These are phyloP conservation scores for Suillus occidentalis DNA, from an alignment of 768 basidiomycete species.

Conservation along the genomic window DNA sequence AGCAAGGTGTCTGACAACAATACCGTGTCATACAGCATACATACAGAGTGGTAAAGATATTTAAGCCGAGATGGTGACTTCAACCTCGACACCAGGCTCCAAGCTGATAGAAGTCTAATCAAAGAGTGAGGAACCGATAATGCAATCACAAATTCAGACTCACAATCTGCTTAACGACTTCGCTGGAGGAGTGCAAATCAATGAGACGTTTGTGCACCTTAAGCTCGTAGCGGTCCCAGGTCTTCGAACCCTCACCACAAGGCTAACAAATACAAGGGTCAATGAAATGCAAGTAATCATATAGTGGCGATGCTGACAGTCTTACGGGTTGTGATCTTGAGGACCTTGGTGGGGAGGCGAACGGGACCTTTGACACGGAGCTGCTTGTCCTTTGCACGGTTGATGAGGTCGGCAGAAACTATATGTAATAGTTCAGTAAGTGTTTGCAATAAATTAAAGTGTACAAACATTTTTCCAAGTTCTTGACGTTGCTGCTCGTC, in stretches of 20 bases:
- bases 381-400: slow-evolving; percentile 99
- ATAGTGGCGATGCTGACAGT: slow-evolving; percentile 58
- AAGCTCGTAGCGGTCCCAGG: slow-evolving; percentile 99
- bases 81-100: slow-evolving; percentile 99
- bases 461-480: slow-evolving; percentile 92
- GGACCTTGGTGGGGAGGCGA: slow-evolving; percentile 97
- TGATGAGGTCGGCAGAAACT: slow-evolving; percentile 97
- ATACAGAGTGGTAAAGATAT: slow-evolving; percentile 1
- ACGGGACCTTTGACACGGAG: slow-evolving; percentile 99
- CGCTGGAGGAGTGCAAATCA: slow-evolving; percentile 97
- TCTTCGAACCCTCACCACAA: slow-evolving; percentile 99
- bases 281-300: slow-evolving; percentile 1
- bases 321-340: slow-evolving; percentile 99
- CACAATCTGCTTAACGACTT: slow-evolving; percentile 99
- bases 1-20: not conserved
- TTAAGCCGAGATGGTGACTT: slow-evolving; percentile 91
- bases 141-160: slow-evolving; percentile 33
- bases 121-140: slow-evolving; percentile 11
- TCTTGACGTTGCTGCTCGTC: slow-evolving; percentile 96
- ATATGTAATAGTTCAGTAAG: slow-evolving; percentile 30
- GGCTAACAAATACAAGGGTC: slow-evolving; percentile 50
- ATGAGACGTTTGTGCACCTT: slow-evolving; percentile 99
- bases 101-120: slow-evolving; percentile 93
- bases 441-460: not conserved
- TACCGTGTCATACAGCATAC: not conserved